A percentile compares a stretch with the other conserved stretches of the same genome.
phyloP scores from a whole-genome alignment of 768 basidiomycete species.

The Mycena albidolilacea region DNA sequence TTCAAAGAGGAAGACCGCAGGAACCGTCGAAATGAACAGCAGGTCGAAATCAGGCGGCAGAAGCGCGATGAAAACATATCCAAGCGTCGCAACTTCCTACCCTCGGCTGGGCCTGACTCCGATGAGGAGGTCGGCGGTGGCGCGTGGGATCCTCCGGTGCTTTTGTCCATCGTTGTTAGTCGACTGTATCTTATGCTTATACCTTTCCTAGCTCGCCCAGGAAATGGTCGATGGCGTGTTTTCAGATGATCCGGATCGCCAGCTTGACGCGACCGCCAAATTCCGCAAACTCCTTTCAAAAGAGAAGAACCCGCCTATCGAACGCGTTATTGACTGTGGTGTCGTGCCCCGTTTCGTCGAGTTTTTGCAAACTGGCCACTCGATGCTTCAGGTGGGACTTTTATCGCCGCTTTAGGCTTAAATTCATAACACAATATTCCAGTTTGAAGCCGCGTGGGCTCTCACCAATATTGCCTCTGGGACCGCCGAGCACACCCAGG shows the following conservation, averaged over 20 bases:
- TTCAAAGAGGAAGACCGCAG: constrained; percentile 94
- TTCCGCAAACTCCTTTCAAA: constrained; percentile 99
- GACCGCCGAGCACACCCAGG: constrained; percentile 98
- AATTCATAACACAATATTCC: constrained; percentile 13
- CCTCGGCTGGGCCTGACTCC: constrained; percentile 82
- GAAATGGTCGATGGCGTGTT: constrained; percentile 97
- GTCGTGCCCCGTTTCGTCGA: constrained; percentile 98
- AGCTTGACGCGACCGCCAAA: constrained; percentile 97
- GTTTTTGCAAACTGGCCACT: constrained; percentile 85
- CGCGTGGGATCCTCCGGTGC: constrained; percentile 85
- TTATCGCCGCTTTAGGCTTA: neutral
- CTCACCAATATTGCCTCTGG: constrained; percentile 98
- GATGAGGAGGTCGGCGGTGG: constrained; percentile 88
- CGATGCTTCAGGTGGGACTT: constrained; percentile 83
- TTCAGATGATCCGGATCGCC: constrained; percentile 91
- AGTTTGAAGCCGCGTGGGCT: constrained; percentile 99
- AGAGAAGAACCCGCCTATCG: constrained; percentile 99
- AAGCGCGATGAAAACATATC: constrained; percentile 99
- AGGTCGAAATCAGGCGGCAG: constrained; percentile 98
- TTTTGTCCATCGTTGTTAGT: constrained; percentile 42
- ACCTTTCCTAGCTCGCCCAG: constrained; percentile 73
- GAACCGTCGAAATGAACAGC: constrained; percentile 96
- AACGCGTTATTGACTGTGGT: constrained; percentile 96
- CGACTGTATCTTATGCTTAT: constrained; percentile 25
- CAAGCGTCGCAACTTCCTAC: constrained; percentile 94